Base-by-base conservation (phyloP, 805 yeast genomes). In the Candida arabinofermentans region DNA sequence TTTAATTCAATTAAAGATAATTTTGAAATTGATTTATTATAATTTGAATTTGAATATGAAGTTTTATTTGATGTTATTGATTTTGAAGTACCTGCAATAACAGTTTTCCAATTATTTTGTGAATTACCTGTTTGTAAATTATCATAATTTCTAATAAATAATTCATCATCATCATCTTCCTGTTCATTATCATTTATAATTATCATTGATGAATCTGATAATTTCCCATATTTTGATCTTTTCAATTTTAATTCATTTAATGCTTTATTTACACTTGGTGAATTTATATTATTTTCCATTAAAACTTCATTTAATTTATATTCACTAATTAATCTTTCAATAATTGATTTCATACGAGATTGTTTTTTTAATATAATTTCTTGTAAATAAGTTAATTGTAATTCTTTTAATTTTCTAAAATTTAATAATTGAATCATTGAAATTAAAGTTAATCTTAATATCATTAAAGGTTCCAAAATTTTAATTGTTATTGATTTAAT, bases 391-490 rank as follows among this genome's bases (percentile, higher is more conserved):
- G 67, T 64, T 47, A 69, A 63, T 53, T 77, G 83, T 18, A 74
- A 55, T 31, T 77, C 74, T 52, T 77, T 77, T 55, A 67, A 59
- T 50, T 75, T 76, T 56, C 77, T 66, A 53, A 74, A 77, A 37
- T 66, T 67, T 29, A 77, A 56, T 36, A 77, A 53, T 40, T 72
- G 70, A 19, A 74, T 54, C 13, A 74, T 65, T 13, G 74, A 59
- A 24, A 62, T 43, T 42, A 71, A 62, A 34, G 75, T 72, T 36
- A 70, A 71, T 38, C 69, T 65, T 37, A 76, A 49, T 40, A 74
- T 77, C 51, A 71, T 66, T 18, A 75, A 53, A 12, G 79, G 76
- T 53, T 77, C 82, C 47, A 71, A 74, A 64, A 79, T 67, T 27
- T 64, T 62, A 2, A 55, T 44, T 60, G 74, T 43, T 58, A 67